Base-by-base conservation (phyloP, 768 basidiomycete species). In the Lactarius vividus region DNA sequence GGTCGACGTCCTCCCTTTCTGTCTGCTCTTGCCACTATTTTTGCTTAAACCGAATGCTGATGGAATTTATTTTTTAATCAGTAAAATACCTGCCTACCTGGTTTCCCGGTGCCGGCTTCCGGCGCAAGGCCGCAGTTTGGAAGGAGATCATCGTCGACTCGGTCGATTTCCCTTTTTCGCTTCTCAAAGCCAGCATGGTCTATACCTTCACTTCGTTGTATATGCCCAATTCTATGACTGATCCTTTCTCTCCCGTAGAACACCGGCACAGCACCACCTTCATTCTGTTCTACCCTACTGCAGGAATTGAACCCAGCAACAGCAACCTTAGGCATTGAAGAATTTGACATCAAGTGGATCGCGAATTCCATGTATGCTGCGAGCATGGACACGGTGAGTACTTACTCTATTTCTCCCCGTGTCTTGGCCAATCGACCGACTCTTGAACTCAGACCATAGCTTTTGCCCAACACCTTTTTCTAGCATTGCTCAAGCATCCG, bases 361-460 rank as follows among this genome's bases (percentile, higher is more conserved):
- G 90, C 91, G n/a, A 91, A 91, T 73, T 91, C 89, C 35, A 90
- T 92, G 87, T 91, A 88, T 72, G 59, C 69, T 64, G 85, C 83
- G 18, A 87, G 87, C 69, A 79, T 83, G 42, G 88, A 90, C 70
- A 89, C 87, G 0, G 88, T 87, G 65, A 69, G 76, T 69, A 29
- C 49, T 44, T 16, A 13, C 26, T 15, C 49, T 57, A 55, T 55
- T n/a, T 74, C 70, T 42, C 23, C 26, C 56, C 53, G 56, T 56
- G 33, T 9, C 23, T 31, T n/a, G 35, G 60, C 31, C 28, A 26
- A 54, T 37, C 33, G 26, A 4, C 31, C 39, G 44, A 54, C 13
- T 65, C 68, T 59, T 64, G 33, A 55, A 58, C 54, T 3, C 67
- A 84, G 86, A 88, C 82, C 1, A 77, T 88, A 57, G 83, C 87